Conservation (phyloP, 1,139 yeast species). For the Groenewaldozyma auringiensis region DNA sequence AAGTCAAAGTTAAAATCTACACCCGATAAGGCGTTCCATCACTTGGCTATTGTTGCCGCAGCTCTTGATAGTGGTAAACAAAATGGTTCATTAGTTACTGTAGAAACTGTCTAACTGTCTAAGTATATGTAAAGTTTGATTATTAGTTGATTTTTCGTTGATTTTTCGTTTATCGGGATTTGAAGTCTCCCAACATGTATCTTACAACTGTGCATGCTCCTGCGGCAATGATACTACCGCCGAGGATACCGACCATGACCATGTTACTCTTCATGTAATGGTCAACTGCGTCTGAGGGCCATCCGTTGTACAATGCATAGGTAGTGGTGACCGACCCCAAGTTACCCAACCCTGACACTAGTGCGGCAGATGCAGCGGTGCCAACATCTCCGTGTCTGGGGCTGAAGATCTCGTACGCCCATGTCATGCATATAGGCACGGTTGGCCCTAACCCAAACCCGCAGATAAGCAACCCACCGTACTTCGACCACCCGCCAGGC, state of each 20-base stretch:
- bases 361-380: slow-evolving; percentile 71
- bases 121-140: no score
- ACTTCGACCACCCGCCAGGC: slow-evolving; percentile 62
- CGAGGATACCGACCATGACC: slow-evolving; percentile 75
- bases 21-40: slow-evolving; percentile 81
- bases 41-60: slow-evolving; percentile 82
- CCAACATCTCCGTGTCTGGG: slow-evolving; percentile 76
- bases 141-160: neutral
- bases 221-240: slow-evolving; percentile 54
- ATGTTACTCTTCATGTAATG: slow-evolving; percentile 65
- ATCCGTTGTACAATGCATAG: slow-evolving; percentile 75
- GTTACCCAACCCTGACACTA: slow-evolving; percentile 80
- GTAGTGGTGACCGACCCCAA: slow-evolving; percentile 80
- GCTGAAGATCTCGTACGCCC: slow-evolving; percentile 72
- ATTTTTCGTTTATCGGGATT: slow-evolving; percentile 1
- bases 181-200: slow-evolving; percentile 24
- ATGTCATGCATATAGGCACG: slow-evolving; percentile 82
- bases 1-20: slow-evolving; percentile 49
- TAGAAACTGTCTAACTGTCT: slow-evolving; percentile 30
- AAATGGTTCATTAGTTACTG: slow-evolving; percentile 51
- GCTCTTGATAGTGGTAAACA: slow-evolving; percentile 61
- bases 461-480: slow-evolving; percentile 71
- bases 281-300: slow-evolving; percentile 69
- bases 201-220: slow-evolving; percentile 26
- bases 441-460: slow-evolving; percentile 90